Percentiles rank a stretch among this genome's conserved stretches.
Conservation (phyloP, 1,284 basidiomycete genomes). For the Papiliotrema laurentii region DNA sequence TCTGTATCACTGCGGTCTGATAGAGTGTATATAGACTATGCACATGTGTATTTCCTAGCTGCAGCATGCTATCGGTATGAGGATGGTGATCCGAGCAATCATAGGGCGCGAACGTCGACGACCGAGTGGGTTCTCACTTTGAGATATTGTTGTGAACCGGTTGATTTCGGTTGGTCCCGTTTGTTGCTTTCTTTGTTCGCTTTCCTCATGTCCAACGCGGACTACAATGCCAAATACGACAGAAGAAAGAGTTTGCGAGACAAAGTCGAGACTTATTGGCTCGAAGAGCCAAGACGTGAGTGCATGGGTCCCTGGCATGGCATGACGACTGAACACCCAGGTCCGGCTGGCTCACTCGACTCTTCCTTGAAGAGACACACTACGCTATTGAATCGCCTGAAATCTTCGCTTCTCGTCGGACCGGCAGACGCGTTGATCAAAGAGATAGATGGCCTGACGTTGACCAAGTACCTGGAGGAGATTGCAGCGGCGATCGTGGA, state of each 20-base stretch:
- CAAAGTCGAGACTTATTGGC: constrained; percentile 43
- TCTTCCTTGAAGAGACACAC: constrained; percentile 92
- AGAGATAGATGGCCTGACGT: constrained; percentile 79
- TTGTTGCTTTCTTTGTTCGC: too few species aligned
- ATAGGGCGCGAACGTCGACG: too few species aligned
- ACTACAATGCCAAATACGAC: constrained; percentile 44
- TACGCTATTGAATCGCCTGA: constrained; percentile 82
- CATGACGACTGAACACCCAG: constrained; percentile 15
- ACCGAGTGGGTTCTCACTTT: too few species aligned
- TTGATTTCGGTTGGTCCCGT: too few species aligned
- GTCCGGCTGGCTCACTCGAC: constrained; percentile 57
- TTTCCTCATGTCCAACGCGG: constrained; percentile 33
- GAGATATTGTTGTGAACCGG: too few species aligned
- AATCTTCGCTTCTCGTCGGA: constrained; percentile 45
- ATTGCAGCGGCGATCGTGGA: constrained; percentile 82
- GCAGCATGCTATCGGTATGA: too few species aligned
- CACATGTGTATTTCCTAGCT: too few species aligned
- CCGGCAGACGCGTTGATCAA: constrained; percentile 71
- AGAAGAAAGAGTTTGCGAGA: constrained; percentile 30
- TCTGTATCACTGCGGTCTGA: constrained; percentile 32
- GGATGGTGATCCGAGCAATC: too few species aligned
- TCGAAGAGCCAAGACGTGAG: constrained; percentile 44
- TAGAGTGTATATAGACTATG: neutral
- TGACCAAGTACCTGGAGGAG: constrained; percentile 96
- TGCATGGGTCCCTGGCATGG: neutral